These are phyloP conservation scores for Microsporum audouinii DNA, from an alignment of 2,329 filamentous ascomycete species.

Conservation along the genomic window DNA sequence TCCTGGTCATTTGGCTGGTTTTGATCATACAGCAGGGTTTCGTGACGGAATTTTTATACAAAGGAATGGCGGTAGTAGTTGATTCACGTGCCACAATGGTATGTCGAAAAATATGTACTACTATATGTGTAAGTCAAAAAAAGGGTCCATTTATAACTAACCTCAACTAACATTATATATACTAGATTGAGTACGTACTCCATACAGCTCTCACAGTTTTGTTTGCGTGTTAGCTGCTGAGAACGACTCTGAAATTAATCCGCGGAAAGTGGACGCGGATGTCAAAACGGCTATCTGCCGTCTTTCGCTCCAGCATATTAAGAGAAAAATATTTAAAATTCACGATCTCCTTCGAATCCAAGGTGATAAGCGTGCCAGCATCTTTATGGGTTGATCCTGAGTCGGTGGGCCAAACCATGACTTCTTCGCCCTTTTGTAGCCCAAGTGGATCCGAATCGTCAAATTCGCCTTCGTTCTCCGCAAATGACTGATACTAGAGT, in stretches of 20 bases:
- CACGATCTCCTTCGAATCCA: slow-evolving; percentile 48
- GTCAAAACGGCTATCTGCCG: slow-evolving; percentile 28
- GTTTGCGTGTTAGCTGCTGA: slow-evolving; percentile 1
- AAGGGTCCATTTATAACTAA: not conserved
- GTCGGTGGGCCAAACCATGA: slow-evolving; percentile 53
- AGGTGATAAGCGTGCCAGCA: slow-evolving; percentile 42
- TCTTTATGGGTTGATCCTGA: slow-evolving; percentile 50
- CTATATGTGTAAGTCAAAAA: not conserved
- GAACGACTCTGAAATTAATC: slow-evolving; percentile 25
- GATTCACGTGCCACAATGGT: not conserved
- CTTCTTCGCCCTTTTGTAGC: slow-evolving; percentile 42
- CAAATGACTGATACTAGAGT: slow-evolving; percentile 37
- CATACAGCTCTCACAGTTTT: not conserved
- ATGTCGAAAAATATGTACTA: not conserved
- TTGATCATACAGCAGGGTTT: not conserved
- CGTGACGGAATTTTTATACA: not conserved
- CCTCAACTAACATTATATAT: not conserved
- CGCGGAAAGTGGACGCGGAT: slow-evolving; percentile 52
- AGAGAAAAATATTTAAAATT: no score
- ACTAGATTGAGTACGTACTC: not conserved
- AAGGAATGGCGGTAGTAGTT: not conserved
- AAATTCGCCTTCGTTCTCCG: slow-evolving; percentile 36
- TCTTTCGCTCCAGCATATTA: slow-evolving; percentile 42
- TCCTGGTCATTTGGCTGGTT: not conserved
- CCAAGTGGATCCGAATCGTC: slow-evolving; percentile 43